A percentile compares a stretch with the other conserved stretches of the same genome.
phyloP scores from a whole-genome alignment of 345 rosid genomes.

The Citrus sp. region DNA sequence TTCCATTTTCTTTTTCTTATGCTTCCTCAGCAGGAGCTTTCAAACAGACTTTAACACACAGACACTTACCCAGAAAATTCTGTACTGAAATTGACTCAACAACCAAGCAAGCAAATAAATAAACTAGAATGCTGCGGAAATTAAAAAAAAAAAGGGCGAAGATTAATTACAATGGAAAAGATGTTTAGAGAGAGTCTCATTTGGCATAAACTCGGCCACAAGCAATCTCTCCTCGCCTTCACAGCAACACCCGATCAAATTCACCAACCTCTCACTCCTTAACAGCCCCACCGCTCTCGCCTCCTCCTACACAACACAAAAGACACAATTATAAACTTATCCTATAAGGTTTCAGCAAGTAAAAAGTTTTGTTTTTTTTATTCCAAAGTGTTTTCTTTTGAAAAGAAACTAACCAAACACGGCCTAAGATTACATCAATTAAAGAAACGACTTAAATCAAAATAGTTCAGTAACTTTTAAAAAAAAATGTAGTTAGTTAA shows the following conservation, averaged over 20 bases:
- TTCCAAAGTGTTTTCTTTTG: background rate
- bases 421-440: background rate
- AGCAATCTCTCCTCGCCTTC: conserved; percentile 82
- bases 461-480: background rate
- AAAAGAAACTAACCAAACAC: background rate
- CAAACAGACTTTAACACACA: background rate
- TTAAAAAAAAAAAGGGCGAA: background rate
- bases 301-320: conserved; percentile 52
- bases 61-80: background rate
- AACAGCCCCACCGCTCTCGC: conserved; percentile 74
- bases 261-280: conserved; percentile 66
- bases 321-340: background rate
- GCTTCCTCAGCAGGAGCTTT: background rate
- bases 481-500: background rate
- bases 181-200: conserved; percentile 85
- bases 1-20: background rate
- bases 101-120: background rate
- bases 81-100: background rate
- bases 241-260: conserved; percentile 77
- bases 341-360: background rate
- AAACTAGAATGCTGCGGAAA: background rate
- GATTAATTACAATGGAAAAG: conserved; percentile 64
- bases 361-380: background rate
- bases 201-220: conserved; percentile 84
- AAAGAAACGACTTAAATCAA: background rate